Evolutionary conservation across 768 basidiomycete species (phyloP).

Genomic region (Phaeotremella skinneri): DNA sequence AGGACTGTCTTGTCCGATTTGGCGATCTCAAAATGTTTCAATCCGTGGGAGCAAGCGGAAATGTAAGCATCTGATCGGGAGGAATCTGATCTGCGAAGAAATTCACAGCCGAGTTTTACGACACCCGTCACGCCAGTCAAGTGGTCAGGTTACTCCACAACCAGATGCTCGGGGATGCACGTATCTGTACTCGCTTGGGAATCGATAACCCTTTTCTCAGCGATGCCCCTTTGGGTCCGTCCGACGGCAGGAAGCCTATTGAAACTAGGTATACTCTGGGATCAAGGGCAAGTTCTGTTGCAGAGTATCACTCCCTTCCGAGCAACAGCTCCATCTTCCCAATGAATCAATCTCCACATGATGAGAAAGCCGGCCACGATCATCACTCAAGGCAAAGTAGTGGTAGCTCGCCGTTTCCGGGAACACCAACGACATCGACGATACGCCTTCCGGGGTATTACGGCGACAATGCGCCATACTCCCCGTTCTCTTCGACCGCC

Average conservation of each 20-base stretch:
- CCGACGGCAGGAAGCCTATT: too few relatives aligned
- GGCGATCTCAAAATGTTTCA: constrained; percentile 24
- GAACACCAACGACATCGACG: too few relatives aligned
- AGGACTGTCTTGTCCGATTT: constrained; percentile 12
- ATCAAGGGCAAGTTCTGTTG: too few relatives aligned
- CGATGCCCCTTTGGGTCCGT: background rate
- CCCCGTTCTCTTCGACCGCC: too few relatives aligned
- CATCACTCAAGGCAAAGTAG: too few relatives aligned
- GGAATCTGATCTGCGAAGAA: background rate
- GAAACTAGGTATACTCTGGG: too few relatives aligned
- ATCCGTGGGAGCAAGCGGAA: constrained; percentile 17
- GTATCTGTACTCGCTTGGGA: background rate
- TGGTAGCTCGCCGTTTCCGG: too few relatives aligned
- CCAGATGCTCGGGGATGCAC: constrained; percentile 5
- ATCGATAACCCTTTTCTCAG: background rate
- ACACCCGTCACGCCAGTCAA: constrained; percentile 29
- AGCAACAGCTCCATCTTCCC: background rate
- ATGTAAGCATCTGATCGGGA: constrained; percentile 17
- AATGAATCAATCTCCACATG: constrained; percentile 2
- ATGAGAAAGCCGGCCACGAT: too few relatives aligned
- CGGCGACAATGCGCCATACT: too few relatives aligned
- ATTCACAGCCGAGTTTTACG: constrained; percentile 39
- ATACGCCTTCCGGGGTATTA: too few relatives aligned
- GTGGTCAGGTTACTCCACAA: constrained; percentile 26
- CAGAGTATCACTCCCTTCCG: too few relatives aligned